Evolutionary conservation across 2,329 filamentous ascomycete species (phyloP).

Genomic region (Lojkania enalia): DNA sequence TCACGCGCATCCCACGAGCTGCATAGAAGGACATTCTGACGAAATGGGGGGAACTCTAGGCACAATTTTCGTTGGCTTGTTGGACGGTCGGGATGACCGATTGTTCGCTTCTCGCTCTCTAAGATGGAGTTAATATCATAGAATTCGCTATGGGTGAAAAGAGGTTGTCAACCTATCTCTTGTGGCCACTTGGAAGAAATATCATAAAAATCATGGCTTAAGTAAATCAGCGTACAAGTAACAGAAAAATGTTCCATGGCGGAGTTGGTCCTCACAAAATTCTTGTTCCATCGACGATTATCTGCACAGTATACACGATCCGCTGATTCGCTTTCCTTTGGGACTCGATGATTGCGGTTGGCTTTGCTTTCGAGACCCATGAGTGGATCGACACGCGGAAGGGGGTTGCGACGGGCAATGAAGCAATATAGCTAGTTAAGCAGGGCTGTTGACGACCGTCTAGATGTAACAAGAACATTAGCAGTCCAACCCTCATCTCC

Average conservation of each 20-base stretch:
- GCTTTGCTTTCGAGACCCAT: slow-evolving; percentile 31
- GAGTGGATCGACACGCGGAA: slow-evolving; percentile 44
- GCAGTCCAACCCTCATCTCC: too few species aligned
- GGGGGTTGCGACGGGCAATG: slow-evolving; percentile 27
- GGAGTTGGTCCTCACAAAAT: slow-evolving; percentile 31
- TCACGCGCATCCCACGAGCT: slow-evolving; percentile 73
- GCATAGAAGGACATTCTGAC: slow-evolving; percentile 68
- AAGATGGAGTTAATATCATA: background rate
- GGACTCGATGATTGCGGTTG: slow-evolving; percentile 32
- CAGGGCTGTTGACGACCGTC: slow-evolving; percentile 35
- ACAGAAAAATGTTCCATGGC: background rate
- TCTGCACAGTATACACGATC: slow-evolving; percentile 32
- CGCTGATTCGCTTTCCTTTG: slow-evolving; percentile 27
- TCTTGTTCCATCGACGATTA: slow-evolving; percentile 32
- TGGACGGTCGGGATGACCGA: slow-evolving; percentile 48
- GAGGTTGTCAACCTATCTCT: slow-evolving; percentile 36
- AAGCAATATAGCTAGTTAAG: slow-evolving; percentile 36
- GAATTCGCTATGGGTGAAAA: background rate
- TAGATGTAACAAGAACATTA: slow-evolving; percentile 13
- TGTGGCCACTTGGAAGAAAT: slow-evolving; percentile 32
- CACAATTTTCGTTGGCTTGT: slow-evolving; percentile 53
- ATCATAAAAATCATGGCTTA: slow-evolving; percentile 34
- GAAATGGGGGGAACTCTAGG: slow-evolving; percentile 74
- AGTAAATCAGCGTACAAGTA: slow-evolving; percentile 29
- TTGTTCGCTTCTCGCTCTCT: slow-evolving; percentile 25